Conservation (phyloP, 345 rosid species). For the Syzygium aqueum region DNA sequence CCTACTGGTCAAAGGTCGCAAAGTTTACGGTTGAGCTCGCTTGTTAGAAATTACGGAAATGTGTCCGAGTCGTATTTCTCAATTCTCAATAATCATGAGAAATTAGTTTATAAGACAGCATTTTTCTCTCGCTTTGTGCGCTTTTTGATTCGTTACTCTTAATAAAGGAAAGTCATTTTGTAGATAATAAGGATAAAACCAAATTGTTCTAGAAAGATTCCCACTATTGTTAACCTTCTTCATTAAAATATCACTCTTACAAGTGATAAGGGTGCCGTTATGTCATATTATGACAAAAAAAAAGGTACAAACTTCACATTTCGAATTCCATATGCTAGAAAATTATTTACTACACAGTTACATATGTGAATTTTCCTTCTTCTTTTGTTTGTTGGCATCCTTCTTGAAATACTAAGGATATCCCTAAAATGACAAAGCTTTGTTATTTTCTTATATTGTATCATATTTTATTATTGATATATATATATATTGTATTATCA, state of each 20-base stretch:
- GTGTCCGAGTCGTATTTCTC: not conserved
- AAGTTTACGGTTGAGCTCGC: not conserved
- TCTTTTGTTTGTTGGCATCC: not conserved
- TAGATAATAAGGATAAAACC: not conserved
- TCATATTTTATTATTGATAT: not conserved
- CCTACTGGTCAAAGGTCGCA: not conserved
- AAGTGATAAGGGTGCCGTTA: not conserved
- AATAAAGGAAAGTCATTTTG: not conserved
- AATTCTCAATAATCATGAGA: not conserved
- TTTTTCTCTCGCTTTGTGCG: not conserved
- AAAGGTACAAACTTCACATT: not conserved
- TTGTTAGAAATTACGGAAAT: not conserved
- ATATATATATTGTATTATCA: not conserved
- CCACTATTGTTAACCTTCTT: no score
- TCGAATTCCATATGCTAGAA: not conserved
- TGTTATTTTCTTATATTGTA: not conserved
- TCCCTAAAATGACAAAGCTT: not conserved
- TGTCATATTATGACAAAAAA: not conserved
- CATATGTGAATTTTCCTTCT: not conserved
- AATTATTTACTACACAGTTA: not conserved
- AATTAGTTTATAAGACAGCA: not conserved
- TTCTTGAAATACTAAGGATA: not conserved
- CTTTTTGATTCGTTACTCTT: not conserved
- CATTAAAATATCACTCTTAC: not conserved
- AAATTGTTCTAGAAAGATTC: not conserved